phyloP scores from a whole-genome alignment of 805 yeast species.

The Candida glaebosa region DNA sequence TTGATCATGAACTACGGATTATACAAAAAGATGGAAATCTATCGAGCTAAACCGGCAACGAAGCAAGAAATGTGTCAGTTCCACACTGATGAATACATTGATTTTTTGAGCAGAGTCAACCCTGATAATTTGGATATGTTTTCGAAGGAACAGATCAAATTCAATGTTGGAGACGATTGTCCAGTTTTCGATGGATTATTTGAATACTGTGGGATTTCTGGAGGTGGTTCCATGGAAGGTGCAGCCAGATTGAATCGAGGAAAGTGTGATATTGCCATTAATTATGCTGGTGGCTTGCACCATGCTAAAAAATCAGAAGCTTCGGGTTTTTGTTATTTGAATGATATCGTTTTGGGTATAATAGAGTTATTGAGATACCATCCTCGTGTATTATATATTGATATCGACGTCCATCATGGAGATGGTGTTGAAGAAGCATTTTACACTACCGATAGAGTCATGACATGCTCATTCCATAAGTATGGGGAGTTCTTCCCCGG shows the following conservation, averaged over 20 bases:
- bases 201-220: slow-evolving; percentile 84
- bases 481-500: slow-evolving; percentile 98
- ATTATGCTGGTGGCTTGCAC: slow-evolving; percentile 96
- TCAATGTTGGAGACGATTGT: slow-evolving; percentile 96
- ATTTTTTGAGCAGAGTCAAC: slow-evolving; percentile 82
- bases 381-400: slow-evolving; percentile 89
- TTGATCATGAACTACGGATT: slow-evolving; percentile 95
- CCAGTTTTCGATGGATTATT: slow-evolving; percentile 94
- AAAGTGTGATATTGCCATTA: slow-evolving; percentile 90
- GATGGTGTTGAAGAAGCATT: slow-evolving; percentile 99
- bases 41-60: slow-evolving; percentile 96
- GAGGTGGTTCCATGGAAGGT: slow-evolving; percentile 95
- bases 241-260: slow-evolving; percentile 84
- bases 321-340: slow-evolving; percentile 91
- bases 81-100: slow-evolving; percentile 96
- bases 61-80: slow-evolving; percentile 98
- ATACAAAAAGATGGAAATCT: slow-evolving; percentile 95
- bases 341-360: slow-evolving; percentile 90
- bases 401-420: slow-evolving; percentile 95
- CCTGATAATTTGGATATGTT: slow-evolving; percentile 90
- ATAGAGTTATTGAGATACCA: slow-evolving; percentile 83
- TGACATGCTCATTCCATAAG: slow-evolving; percentile 95
- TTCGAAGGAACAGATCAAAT: slow-evolving; percentile 82
- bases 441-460: slow-evolving; percentile 89
- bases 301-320: slow-evolving; percentile 98